phyloP scores from a whole-genome alignment of 1,284 basidiomycete genomes.

The Puccinia triticina region DNA sequence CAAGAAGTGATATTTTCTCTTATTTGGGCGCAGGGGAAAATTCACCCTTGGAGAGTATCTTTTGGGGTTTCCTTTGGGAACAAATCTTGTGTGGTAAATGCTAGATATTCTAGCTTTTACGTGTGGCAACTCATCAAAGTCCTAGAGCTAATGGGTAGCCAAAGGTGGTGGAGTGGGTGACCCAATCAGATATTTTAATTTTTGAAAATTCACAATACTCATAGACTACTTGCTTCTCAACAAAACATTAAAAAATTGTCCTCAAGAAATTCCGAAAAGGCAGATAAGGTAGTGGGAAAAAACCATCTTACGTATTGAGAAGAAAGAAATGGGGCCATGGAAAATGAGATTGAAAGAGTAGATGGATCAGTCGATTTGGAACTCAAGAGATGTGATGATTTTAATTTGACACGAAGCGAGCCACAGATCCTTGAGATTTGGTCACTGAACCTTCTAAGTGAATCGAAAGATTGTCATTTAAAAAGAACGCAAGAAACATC shows the following conservation, averaged over 20 bases:
- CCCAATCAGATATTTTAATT: too few species aligned
- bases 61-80: too few species aligned
- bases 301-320: not conserved
- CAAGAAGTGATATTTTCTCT: too few species aligned
- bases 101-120: too few species aligned
- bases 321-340: not conserved
- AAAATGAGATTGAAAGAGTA: not conserved
- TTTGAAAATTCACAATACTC: too few species aligned
- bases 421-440: not conserved
- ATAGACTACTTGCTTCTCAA: not conserved
- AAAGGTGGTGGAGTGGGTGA: too few species aligned
- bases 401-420: not conserved
- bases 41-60: too few species aligned
- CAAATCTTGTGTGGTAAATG: too few species aligned
- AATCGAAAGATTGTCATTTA: constrained; percentile 1
- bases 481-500: not conserved
- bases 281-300: not conserved
- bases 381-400: not conserved
- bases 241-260: not conserved
- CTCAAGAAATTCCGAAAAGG: constrained; percentile 4
- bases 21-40: too few species aligned
- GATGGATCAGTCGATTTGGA: not conserved
- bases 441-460: not conserved
- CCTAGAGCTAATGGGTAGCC: too few species aligned
- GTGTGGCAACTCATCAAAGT: too few species aligned